Conservation (phyloP, 2,329 filamentous ascomycete genomes). For the Neonectria ditissima region DNA sequence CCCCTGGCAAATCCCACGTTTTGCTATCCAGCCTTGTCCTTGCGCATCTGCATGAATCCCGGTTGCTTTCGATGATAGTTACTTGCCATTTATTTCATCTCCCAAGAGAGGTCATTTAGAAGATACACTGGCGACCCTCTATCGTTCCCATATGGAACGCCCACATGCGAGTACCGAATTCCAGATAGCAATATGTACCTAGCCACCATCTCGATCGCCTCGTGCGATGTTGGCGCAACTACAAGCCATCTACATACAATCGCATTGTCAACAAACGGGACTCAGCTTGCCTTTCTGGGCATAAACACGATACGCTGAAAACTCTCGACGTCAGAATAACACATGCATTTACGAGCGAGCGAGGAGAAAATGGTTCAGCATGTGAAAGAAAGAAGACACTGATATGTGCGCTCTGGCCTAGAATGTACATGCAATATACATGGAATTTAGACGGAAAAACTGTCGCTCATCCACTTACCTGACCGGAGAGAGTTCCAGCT, state of each 20-base stretch:
- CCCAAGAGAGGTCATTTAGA: neutral
- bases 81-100: too few relatives aligned
- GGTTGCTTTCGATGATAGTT: too few relatives aligned
- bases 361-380: neutral
- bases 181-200: too few relatives aligned
- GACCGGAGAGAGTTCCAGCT: neutral
- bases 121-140: neutral
- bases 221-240: neutral
- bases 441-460: neutral
- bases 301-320: neutral
- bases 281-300: neutral
- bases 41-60: too few relatives aligned
- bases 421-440: neutral
- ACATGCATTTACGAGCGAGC: neutral
- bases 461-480: neutral
- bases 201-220: too few relatives aligned
- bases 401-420: neutral
- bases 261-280: neutral
- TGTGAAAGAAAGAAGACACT: neutral
- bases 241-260: slow-evolving; percentile 10
- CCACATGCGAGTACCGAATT: slow-evolving; percentile 7
- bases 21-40: too few relatives aligned
- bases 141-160: neutral
- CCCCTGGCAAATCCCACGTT: too few relatives aligned
- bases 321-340: neutral